A percentile compares a stretch with the other conserved stretches of the same genome.
phyloP scores from a whole-genome alignment of 1,284 basidiomycete species.

The Phlebopus sp. region DNA sequence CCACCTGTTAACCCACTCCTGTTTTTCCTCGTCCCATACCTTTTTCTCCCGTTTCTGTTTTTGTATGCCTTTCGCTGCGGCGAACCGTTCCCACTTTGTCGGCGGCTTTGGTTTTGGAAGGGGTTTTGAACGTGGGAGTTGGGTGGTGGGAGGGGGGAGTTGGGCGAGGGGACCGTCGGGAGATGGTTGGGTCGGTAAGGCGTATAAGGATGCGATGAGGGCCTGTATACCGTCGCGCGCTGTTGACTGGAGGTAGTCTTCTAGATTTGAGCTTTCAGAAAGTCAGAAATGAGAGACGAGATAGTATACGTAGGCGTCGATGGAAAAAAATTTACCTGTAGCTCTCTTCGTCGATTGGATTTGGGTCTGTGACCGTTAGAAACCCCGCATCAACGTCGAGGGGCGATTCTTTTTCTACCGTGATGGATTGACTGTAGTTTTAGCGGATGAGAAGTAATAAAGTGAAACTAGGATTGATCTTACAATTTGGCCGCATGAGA shows the following conservation, averaged over 20 bases:
- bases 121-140: slow-evolving; percentile 87
- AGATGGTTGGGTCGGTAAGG: slow-evolving; percentile 75
- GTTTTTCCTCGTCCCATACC: slow-evolving; percentile 92
- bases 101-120: slow-evolving; percentile 89
- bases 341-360: slow-evolving; percentile 77
- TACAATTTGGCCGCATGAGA: slow-evolving; percentile 68
- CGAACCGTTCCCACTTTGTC: slow-evolving; percentile 98
- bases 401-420: slow-evolving; percentile 77
- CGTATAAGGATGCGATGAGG: slow-evolving; percentile 79
- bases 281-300: too few relatives aligned
- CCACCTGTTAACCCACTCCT: slow-evolving; percentile 94
- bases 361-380: slow-evolving; percentile 84
- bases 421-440: slow-evolving; percentile 55
- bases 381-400: slow-evolving; percentile 83
- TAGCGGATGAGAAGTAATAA: neutral
- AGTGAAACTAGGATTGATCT: slow-evolving; percentile 17
- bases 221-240: slow-evolving; percentile 87
- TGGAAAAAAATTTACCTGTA: slow-evolving; percentile 54
- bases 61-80: slow-evolving; percentile 91
- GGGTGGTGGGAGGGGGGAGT: slow-evolving; percentile 74
- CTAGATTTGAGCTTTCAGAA: slow-evolving; percentile 61
- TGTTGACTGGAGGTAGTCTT: slow-evolving; percentile 76
- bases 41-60: slow-evolving; percentile 79
- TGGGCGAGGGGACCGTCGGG: slow-evolving; percentile 83
- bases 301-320: too few relatives aligned